These are phyloP conservation scores for Hypericum androsaemum DNA, from an alignment of 345 rosid species.

Conservation along the genomic window DNA sequence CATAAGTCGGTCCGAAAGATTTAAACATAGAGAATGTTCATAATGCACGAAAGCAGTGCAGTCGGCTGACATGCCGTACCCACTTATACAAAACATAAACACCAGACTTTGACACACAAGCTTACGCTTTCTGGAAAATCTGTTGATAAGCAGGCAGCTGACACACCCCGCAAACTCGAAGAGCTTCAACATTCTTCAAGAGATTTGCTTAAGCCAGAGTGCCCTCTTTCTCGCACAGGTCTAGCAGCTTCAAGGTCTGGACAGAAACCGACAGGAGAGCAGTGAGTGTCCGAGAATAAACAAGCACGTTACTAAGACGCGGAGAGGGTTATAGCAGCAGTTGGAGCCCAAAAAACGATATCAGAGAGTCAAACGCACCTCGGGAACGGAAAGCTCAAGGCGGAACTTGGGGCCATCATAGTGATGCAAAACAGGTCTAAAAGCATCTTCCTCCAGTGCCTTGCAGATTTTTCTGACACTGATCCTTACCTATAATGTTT, in stretches of 20 bases:
- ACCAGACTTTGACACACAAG: constrained; percentile 27
- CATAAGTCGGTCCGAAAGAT: too few relatives aligned
- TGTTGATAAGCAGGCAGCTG: constrained; percentile 25
- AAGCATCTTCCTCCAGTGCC: constrained; percentile 94
- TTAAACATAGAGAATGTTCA: too few relatives aligned
- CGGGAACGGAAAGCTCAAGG: constrained; percentile 95
- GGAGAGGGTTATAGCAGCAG: constrained; percentile 27
- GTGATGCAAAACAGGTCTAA: constrained; percentile 93
- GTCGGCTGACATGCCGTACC: constrained; percentile 16
- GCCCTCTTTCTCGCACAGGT: constrained; percentile 88
- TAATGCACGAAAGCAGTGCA: constrained; percentile 20
- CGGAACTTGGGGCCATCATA: constrained; percentile 98
- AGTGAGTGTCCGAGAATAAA: neutral
- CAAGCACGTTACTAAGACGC: neutral
- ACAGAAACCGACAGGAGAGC: constrained; percentile 11
- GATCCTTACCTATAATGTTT: constrained; percentile 55
- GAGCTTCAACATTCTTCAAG: constrained; percentile 12
- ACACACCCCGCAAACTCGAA: constrained; percentile 18
- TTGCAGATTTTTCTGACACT: constrained; percentile 77
- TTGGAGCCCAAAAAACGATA: neutral
- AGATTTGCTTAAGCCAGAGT: constrained; percentile 37
- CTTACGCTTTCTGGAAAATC: constrained; percentile 42
- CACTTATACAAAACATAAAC: constrained; percentile 18
- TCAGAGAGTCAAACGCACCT: constrained; percentile 38
- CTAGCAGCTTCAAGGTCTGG: constrained; percentile 84